phyloP scores from a whole-genome alignment of 495 filamentous ascomycete species.

The Cercophora scortea region DNA sequence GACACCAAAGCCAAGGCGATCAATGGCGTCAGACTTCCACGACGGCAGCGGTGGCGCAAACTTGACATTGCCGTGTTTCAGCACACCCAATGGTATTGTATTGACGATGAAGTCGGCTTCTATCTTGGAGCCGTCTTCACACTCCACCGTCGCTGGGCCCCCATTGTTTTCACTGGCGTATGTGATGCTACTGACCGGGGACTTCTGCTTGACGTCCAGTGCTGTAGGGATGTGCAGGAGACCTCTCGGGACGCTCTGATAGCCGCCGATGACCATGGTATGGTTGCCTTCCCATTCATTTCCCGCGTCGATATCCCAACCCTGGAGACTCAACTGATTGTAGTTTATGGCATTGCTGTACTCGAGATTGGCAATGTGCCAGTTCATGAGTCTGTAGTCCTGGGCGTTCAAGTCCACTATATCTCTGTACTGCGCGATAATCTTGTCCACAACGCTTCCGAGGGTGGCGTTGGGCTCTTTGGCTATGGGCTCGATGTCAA shows the following conservation, averaged over 20 bases:
- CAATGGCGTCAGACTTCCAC: conserved; percentile 76
- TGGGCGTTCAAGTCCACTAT: conserved; percentile 76
- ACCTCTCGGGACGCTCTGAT: conserved; percentile 80
- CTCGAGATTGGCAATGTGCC: conserved; percentile 97
- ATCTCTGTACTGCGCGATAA: conserved; percentile 75
- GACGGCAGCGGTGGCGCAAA: conserved; percentile 80
- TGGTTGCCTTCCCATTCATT: conserved; percentile 97
- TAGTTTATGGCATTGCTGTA: conserved; percentile 93
- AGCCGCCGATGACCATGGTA: conserved; percentile 85
- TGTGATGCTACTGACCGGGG: conserved; percentile 58
- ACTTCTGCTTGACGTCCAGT: conserved; percentile 70
- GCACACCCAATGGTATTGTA: conserved; percentile 80
- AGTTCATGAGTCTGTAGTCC: conserved; percentile 88
- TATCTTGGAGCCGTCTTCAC: conserved; percentile 68
- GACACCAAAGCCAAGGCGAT: conserved; percentile 85
- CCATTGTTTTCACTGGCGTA: conserved; percentile 45
- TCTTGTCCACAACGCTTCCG: conserved; percentile 82
- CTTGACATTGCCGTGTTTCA: conserved; percentile 66
- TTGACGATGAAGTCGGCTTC: conserved; percentile 81
- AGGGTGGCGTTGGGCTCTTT: conserved; percentile 61
- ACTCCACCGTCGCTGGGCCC: conserved; percentile 53
- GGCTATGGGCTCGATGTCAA: conserved; percentile 62
- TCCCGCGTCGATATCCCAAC: conserved; percentile 94
- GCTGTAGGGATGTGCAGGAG: conserved; percentile 66
- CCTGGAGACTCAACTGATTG: conserved; percentile 74